A percentile compares a stretch with the other conserved stretches of the same genome.
Conservation (phyloP, 257 asterid genomes). For the Phtheirospermum japonicum region DNA sequence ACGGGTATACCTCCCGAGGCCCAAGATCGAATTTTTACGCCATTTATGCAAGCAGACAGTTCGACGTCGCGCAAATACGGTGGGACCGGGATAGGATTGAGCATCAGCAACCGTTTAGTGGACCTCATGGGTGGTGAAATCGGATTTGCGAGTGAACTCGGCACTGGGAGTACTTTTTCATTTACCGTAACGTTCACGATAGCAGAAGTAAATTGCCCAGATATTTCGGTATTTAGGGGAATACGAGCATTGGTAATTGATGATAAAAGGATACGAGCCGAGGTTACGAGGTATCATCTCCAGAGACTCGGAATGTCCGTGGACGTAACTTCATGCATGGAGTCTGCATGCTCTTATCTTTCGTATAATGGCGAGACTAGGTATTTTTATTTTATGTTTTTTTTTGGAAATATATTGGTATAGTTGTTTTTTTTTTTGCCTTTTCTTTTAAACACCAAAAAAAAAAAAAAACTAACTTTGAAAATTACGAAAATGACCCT, state of each 20-base stretch:
- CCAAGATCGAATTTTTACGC: conserved; percentile 73
- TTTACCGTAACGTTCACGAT: conserved; percentile 56
- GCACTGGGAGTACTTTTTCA: conserved; percentile 82
- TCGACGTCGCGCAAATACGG: conserved; percentile 88
- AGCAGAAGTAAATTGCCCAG: conserved; percentile 57
- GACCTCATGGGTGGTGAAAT: conserved; percentile 90
- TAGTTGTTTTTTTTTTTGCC: no score
- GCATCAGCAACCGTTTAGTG: conserved; percentile 86
- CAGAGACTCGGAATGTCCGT: conserved; percentile 80
- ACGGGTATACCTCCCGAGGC: conserved; percentile 77
- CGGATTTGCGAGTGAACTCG: conserved; percentile 67
- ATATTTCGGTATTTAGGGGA: conserved; percentile 56
- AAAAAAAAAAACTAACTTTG: no score
- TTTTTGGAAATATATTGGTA: no score
- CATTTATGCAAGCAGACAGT: conserved; percentile 98
- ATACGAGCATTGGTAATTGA: conserved; percentile 64
- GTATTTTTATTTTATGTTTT: no score
- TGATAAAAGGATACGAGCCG: conserved; percentile 70
- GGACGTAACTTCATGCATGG: conserved; percentile 37
- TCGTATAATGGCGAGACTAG: no score
- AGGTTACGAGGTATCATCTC: conserved; percentile 74
- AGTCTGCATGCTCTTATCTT: no score
- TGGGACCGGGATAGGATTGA: conserved; percentile 92
- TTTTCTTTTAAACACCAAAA: no score
- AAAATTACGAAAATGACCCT: no score